A percentile compares a stretch with the other conserved stretches of the same genome.
These are phyloP conservation scores for Rubia peregrina DNA, from an alignment of 305 asterid genomes.

Conservation along the genomic window DNA sequence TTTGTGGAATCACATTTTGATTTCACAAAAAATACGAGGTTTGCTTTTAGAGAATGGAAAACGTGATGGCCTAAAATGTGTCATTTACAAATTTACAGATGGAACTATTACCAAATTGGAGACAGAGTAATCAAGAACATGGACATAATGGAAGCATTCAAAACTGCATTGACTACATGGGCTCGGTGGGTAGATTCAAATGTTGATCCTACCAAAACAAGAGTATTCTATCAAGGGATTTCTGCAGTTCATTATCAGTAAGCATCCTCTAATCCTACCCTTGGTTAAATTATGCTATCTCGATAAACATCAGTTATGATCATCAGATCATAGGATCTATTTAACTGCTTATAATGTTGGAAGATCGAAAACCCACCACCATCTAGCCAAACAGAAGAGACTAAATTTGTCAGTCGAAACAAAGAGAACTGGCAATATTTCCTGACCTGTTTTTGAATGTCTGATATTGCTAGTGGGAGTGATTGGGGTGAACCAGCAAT, in stretches of 20 bases:
- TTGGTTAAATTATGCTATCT: background rate
- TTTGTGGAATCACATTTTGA: too few species aligned
- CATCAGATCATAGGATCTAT: too few species aligned
- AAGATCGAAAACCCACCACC: too few species aligned
- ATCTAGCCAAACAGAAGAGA: too few species aligned
- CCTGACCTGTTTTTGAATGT: conserved; percentile 2
- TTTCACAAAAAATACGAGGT: too few species aligned
- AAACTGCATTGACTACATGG: conserved; percentile 65
- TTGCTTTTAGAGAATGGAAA: background rate
- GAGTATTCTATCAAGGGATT: conserved; percentile 64
- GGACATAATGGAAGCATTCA: conserved; percentile 65
- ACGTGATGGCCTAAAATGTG: background rate
- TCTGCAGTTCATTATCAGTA: conserved; percentile 55
- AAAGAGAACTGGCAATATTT: background rate
- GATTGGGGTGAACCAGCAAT: conserved; percentile 48
- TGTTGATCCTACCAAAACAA: conserved; percentile 39
- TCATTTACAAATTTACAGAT: conserved; percentile 42
- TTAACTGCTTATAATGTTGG: too few species aligned
- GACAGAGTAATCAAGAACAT: conserved; percentile 38
- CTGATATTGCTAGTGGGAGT: conserved; percentile 33
- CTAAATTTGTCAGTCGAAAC: too few species aligned
- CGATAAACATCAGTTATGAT: background rate
- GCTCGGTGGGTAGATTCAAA: conserved; percentile 69
- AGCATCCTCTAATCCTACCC: conserved; percentile 9
- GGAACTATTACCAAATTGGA: conserved; percentile 61